Evolutionary conservation across 352 stramenopile species (phyloP).

Genomic region (Pythium volutum): DNA sequence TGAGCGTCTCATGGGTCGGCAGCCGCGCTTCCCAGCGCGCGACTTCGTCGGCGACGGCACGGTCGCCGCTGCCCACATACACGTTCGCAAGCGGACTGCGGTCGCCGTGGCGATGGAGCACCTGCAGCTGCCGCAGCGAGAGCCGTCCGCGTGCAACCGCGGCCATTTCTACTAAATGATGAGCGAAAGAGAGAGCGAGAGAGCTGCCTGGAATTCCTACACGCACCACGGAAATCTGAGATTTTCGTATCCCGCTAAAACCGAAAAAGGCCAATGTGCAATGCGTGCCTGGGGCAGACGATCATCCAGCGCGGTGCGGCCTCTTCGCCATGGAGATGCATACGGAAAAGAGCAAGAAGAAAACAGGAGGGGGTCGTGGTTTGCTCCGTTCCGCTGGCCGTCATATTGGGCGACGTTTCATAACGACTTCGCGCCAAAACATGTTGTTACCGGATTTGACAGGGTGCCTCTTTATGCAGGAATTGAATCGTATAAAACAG

Average conservation of each 20-base stretch:
- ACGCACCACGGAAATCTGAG: too few relatives aligned
- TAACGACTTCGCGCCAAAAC: constrained; percentile 17
- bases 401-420: constrained; percentile 15
- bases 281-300: too few relatives aligned
- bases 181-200: neutral
- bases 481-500: neutral
- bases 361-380: neutral
- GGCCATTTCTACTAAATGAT: neutral
- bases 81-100: constrained; percentile 75
- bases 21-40: constrained; percentile 46
- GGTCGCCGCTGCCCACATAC: constrained; percentile 34
- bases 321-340: too few relatives aligned
- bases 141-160: constrained; percentile 6
- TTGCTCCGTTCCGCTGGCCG: neutral
- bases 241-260: too few relatives aligned
- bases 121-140: constrained; percentile 67
- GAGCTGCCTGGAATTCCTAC: neutral
- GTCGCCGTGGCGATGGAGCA: constrained; percentile 79
- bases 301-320: too few relatives aligned
- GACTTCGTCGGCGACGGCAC: constrained; percentile 36
- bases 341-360: neutral
- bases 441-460: neutral
- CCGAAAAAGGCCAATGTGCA: too few relatives aligned
- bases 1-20: constrained; percentile 34
- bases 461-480: neutral